phyloP scores from a whole-genome alignment of 257 asterid species.

The Verbascum thapsus region DNA sequence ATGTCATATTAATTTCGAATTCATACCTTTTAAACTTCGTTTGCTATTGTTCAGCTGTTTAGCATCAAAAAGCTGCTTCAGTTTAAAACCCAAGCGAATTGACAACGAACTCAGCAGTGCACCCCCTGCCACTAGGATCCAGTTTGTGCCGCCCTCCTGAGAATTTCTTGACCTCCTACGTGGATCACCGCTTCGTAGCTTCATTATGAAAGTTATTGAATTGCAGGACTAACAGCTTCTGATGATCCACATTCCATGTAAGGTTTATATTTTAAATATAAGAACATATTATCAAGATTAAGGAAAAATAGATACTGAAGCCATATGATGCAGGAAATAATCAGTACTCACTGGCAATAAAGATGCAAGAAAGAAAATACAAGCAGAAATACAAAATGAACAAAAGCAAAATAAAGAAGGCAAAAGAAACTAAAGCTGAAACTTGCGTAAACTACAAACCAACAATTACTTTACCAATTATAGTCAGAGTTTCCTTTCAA shows the following conservation, averaged over 20 bases:
- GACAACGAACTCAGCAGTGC: slow-evolving; percentile 64
- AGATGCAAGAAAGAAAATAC: not conserved
- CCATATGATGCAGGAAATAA: not conserved
- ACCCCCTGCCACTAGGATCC: slow-evolving; percentile 65
- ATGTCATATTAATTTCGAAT: not conserved
- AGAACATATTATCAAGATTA: slow-evolving; percentile 14
- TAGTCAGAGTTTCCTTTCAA: slow-evolving; percentile 3
- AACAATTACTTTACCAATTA: slow-evolving; percentile 7
- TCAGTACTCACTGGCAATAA: not conserved
- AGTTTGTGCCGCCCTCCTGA: slow-evolving; percentile 49
- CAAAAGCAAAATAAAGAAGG: not conserved
- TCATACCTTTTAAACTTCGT: slow-evolving; percentile 37
- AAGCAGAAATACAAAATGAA: not conserved
- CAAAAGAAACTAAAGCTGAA: not conserved
- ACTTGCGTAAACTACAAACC: not conserved
- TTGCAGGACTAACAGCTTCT: slow-evolving; percentile 10
- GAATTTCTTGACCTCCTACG: slow-evolving; percentile 41
- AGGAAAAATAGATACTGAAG: not conserved
- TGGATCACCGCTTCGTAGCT: slow-evolving; percentile 37
- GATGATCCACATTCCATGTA: slow-evolving; percentile 39
- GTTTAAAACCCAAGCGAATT: slow-evolving; percentile 58
- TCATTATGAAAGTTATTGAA: slow-evolving; percentile 35
- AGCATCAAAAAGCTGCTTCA: slow-evolving; percentile 57
- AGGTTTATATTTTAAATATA: slow-evolving; percentile 7
- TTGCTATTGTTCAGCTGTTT: slow-evolving; percentile 36